Percentiles rank a stretch among this genome's conserved stretches.
Conservation (phyloP, 2,329 filamentous ascomycete genomes). For the Calcarisporium arbuscula region DNA sequence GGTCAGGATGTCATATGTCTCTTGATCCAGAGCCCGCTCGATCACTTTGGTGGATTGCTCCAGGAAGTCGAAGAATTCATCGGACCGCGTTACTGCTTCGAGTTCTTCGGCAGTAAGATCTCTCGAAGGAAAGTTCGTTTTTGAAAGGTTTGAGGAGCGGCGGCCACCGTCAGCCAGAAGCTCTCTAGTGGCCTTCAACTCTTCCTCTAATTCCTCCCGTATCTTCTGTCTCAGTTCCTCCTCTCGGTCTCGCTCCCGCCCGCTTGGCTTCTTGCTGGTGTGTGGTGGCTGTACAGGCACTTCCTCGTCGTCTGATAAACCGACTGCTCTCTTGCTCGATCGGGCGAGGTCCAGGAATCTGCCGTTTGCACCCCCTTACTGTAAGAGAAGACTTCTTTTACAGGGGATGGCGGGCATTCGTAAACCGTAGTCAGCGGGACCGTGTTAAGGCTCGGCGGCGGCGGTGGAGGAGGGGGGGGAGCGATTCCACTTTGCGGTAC, state of each 20-base stretch:
- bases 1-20: constrained; percentile 85
- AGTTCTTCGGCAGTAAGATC: constrained; percentile 79
- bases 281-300: constrained; percentile 46
- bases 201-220: constrained; percentile 85
- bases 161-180: constrained; percentile 40
- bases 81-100: constrained; percentile 81
- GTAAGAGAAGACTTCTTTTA: constrained; percentile 86
- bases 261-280: constrained; percentile 70
- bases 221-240: constrained; percentile 84
- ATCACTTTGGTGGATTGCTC: constrained; percentile 96
- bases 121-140: constrained; percentile 66
- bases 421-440: constrained; percentile 69
- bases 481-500: constrained; percentile 33
- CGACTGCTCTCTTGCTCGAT: constrained; percentile 36
- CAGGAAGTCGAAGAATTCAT: constrained; percentile 92
- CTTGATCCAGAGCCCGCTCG: constrained; percentile 87
- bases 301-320: constrained; percentile 56
- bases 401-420: constrained; percentile 70
- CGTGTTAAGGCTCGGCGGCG: constrained; percentile 66
- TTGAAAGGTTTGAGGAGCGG: constrained; percentile 14
- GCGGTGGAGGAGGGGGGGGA: constrained; percentile 33
- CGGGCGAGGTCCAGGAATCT: constrained; percentile 60
- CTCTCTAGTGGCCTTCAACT: constrained; percentile 68
- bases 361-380: constrained; percentile 94
- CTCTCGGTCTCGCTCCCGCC: constrained; percentile 73